Base-by-base conservation (phyloP, 768 basidiomycete genomes). In the Lanmaoa pseudosensibilis region DNA sequence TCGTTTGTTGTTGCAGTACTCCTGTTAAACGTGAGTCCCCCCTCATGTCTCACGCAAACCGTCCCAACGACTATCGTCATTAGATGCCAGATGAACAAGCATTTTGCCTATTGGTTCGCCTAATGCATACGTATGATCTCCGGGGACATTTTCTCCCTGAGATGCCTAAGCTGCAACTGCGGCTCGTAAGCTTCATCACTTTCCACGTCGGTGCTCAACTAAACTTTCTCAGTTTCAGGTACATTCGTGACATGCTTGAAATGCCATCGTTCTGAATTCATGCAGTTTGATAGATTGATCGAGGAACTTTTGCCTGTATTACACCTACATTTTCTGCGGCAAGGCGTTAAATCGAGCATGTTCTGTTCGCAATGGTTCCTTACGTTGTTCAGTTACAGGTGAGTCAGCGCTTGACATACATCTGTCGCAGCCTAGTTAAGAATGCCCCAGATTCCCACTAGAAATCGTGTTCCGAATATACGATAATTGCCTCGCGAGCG, bases 21-120 rank as follows among this genome's bases (percentile, higher is more conserved):
- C 23, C 74, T 99, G 25, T 78, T 99, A 45, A 96, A 98, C 68
- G 96, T 95, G 75, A 65, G 83, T 65, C 34, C 46, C 19, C n/a
- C 16, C 12, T 15, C 39, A 40, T 27, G 18, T 47, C 16, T n/a
- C 25, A 11, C 2, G 12, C 44, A 50, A 47, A 23, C 21, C 40
- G 2, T 25, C 15, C 19, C 7, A 18, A 30, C 5, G 3, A 53
- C 16, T n/a, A 40, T 33, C 45, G 19, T 23, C 27, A 37, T 16
- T 58, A 98, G 96, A 99, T 99, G 97, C 97, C 97, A 23, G 97
- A 98, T 59, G 97, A 99, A 75, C 96, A 98, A 74, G 96, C 96
- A 0, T 99, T 99, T 72, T 96, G 90, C 60, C 83, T 98, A 12
- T 81, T 98, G 11, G 94, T 98, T 30, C 81, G 97, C 51, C 74